These are phyloP conservation scores for Alnus rubra DNA, from an alignment of 306 rosid species.

Conservation along the genomic window DNA sequence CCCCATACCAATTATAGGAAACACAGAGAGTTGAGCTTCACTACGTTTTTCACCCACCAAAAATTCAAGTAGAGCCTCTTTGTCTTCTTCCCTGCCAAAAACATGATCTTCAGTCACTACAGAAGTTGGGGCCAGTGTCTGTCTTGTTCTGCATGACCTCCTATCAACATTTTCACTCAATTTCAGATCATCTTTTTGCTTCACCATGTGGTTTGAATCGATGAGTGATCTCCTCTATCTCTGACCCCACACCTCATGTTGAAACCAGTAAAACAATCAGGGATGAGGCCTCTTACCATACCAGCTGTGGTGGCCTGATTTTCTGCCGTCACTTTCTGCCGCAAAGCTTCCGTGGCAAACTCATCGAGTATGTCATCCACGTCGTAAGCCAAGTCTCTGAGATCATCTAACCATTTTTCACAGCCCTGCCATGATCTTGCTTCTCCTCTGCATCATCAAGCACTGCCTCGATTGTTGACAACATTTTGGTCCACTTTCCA, in stretches of 20 bases:
- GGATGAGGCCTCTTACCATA: neutral
- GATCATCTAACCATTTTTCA: slow-evolving; percentile 19
- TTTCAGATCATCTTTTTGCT: neutral
- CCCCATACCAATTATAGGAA: slow-evolving; percentile 10
- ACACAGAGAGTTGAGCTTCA: neutral
- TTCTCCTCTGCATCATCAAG: neutral
- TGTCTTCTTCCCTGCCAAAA: slow-evolving; percentile 26
- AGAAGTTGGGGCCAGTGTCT: neutral
- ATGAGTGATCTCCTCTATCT: neutral
- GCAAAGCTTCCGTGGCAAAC: neutral
- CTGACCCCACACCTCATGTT: too few species aligned
- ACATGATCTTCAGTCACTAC: neutral
- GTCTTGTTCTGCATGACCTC: neutral
- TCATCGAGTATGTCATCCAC: slow-evolving; percentile 28
- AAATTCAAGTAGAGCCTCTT: neutral
- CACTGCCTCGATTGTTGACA: neutral
- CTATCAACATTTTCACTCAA: neutral
- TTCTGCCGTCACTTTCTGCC: neutral
- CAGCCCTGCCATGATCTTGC: too few species aligned
- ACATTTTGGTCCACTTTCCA: neutral
- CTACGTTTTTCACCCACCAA: neutral
- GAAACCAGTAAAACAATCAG: too few species aligned
- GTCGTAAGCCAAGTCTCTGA: slow-evolving; percentile 20
- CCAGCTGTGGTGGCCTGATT: neutral
- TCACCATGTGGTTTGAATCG: too few species aligned